A percentile compares a stretch with the other conserved stretches of the same genome.
phyloP scores from a whole-genome alignment of 305 asterid species.

The Fraxinus angustifolia region DNA sequence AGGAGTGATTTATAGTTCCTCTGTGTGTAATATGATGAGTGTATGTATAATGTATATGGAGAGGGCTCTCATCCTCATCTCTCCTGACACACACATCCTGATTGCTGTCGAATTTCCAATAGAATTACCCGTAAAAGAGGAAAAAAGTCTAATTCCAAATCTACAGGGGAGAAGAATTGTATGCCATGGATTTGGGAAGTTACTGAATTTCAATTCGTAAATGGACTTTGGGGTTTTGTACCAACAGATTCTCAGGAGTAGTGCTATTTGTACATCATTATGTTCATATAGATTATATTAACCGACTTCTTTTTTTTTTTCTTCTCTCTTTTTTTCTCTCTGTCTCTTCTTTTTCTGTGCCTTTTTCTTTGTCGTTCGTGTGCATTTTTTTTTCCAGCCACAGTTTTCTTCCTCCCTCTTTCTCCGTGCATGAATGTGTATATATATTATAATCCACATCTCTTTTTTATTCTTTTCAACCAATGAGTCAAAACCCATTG shows the following conservation, averaged over 20 bases:
- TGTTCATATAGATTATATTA: background rate
- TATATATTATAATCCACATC: no score
- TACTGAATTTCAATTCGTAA: background rate
- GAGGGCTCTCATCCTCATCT: background rate
- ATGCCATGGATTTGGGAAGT: background rate
- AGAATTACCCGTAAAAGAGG: slow-evolving; percentile 2
- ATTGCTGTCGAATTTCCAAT: slow-evolving; percentile 7
- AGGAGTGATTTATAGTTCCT: background rate
- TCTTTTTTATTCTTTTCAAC: no score
- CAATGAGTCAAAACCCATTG: no score
- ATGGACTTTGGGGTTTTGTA: background rate
- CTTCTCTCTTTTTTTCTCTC: no score
- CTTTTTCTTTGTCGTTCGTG: no score
- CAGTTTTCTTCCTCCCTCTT: no score
- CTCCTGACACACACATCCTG: background rate
- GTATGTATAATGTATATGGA: background rate
- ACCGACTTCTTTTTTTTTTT: no score
- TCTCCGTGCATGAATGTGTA: no score
- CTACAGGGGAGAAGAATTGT: background rate
- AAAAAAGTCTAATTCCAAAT: background rate
- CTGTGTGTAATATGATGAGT: slow-evolving; percentile 17
- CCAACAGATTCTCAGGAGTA: background rate
- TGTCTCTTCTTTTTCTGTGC: no score
- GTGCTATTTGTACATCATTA: background rate
- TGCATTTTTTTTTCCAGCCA: no score